Base-by-base conservation (phyloP, 2,329 filamentous ascomycete genomes). In the Sporothrix humicola region DNA sequence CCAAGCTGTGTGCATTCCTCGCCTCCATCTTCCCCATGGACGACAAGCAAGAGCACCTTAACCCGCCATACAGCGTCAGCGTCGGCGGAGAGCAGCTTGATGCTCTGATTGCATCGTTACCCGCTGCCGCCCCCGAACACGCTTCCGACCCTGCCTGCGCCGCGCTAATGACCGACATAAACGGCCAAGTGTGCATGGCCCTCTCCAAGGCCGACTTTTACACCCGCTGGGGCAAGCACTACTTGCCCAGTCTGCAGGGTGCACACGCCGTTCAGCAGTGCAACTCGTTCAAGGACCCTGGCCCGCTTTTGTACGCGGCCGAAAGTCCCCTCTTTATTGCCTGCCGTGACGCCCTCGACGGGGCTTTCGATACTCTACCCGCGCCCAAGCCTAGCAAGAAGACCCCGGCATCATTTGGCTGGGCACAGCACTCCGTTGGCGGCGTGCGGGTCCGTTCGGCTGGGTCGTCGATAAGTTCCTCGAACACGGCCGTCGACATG, bases 241-340 rank as follows among this genome's bases (percentile, higher is more conserved):
- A 88, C 78, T 83, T 91, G 6, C 85, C 85, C 0, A 87, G 86
- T 7, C 81, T 90, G 1, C 85, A 86, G 37, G 84, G 86, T 74
- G 88, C 88, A 0, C 87, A 91, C 76, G 81, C 83, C 0, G 83
- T 84, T 31, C 89, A 91, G 79, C 80, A 86, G 10, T 89, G 88
- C 81, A 90, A 89, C 78, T 87, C 86, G 0, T 90, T 90, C 84
- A 89, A 90, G 77, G 89, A 91, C 74, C 81, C 85, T 0, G 89
- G 89, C 0, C 87, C 88, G 3, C 82, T 87, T 7, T 82, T 84
- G 75, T 91, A 90, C 76, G 85, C 87, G 17, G 77, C 77, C 0
- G 78, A 83, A 0, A 88, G 86, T 70, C 82, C 84, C 0, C 81
- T 90, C 2, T 91, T 91, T 77, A 78, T 79, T 15, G 76, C 79